Evolutionary conservation across 768 basidiomycete genomes (phyloP).

Genomic region (Cantharellus anzutake): DNA sequence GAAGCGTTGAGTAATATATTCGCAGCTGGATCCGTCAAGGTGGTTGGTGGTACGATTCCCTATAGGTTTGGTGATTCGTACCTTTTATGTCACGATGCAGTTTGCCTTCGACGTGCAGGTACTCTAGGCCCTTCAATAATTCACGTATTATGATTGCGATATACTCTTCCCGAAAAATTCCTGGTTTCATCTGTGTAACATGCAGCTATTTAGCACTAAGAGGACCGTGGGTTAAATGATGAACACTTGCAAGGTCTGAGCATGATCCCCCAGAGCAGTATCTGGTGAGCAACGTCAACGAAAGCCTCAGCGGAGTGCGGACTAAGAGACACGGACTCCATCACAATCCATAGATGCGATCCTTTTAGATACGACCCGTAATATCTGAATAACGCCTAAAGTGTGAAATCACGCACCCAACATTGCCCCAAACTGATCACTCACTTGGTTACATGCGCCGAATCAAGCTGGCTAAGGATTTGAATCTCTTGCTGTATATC

Average conservation of each 20-base stretch:
- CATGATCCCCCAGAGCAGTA: constrained; percentile 98
- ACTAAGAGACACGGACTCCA: constrained; percentile 51
- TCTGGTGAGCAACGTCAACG: constrained; percentile 22
- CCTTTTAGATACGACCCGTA: constrained; percentile 94
- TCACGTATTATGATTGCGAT: constrained; percentile 95
- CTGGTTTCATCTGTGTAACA: constrained; percentile 75
- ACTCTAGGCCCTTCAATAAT: constrained; percentile 79
- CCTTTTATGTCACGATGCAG: constrained; percentile 99
- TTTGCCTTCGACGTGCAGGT: constrained; percentile 90
- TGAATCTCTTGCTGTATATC: constrained; percentile 99
- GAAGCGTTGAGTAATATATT: constrained; percentile 84
- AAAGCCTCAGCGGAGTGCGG: background rate
- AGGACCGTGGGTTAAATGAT: constrained; percentile 1
- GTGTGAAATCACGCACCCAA: background rate
- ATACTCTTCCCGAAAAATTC: constrained; percentile 94
- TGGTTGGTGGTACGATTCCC: background rate
- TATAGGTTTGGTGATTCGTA: constrained; percentile 15
- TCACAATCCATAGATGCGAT: constrained; percentile 95
- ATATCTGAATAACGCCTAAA: constrained; percentile 33
- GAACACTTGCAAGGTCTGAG: constrained; percentile 63
- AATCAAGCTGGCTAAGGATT: constrained; percentile 91
- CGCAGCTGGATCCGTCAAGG: constrained; percentile 36
- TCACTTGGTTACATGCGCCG: constrained; percentile 87
- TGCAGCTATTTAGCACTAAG: background rate
- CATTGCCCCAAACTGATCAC: constrained; percentile 17